Percentiles rank a stretch among this genome's conserved stretches.
Evolutionary conservation across 1,139 yeast genomes (phyloP).

Genomic region (Geotrichum restrictum): DNA sequence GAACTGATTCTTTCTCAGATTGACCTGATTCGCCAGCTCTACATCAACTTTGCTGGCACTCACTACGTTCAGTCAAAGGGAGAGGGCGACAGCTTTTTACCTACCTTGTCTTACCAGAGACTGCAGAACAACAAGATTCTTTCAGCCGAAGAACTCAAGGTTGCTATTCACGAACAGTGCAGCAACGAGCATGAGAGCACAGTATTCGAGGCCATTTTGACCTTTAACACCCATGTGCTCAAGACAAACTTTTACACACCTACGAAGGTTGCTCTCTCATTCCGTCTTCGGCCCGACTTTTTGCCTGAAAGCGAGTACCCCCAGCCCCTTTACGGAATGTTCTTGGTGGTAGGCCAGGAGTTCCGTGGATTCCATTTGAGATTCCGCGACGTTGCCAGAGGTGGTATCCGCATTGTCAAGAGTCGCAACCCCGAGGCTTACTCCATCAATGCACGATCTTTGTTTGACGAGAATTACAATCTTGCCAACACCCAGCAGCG

Average conservation of each 20-base stretch:
- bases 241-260: conserved; percentile 94
- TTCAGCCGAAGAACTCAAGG: conserved; percentile 69
- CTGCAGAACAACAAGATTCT: conserved; percentile 73
- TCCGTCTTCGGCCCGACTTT: conserved; percentile 82
- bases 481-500: conserved; percentile 95
- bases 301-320: conserved; percentile 85
- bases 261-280: conserved; percentile 90
- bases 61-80: conserved; percentile 72
- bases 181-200: conserved; percentile 75
- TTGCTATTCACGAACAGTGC: conserved; percentile 62
- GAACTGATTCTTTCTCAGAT: conserved; percentile 71
- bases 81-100: conserved; percentile 50
- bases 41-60: conserved; percentile 85
- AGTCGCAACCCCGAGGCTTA: conserved; percentile 84
- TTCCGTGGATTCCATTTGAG: conserved; percentile 97
- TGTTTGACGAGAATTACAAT: conserved; percentile 94
- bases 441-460: conserved; percentile 75
- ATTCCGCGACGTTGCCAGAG: conserved; percentile 95
- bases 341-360: conserved; percentile 92
- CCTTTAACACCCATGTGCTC: conserved; percentile 79
- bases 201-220: conserved; percentile 76
- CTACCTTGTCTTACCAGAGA: conserved; percentile 87
- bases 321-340: conserved; percentile 89
- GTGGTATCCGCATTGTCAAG: conserved; percentile 94
- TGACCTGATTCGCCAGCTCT: conserved; percentile 73